Evolutionary conservation across 345 rosid genomes (phyloP), one percentile per base, ranked within the genome.

Genomic region (Kandelia obovata): DNA sequence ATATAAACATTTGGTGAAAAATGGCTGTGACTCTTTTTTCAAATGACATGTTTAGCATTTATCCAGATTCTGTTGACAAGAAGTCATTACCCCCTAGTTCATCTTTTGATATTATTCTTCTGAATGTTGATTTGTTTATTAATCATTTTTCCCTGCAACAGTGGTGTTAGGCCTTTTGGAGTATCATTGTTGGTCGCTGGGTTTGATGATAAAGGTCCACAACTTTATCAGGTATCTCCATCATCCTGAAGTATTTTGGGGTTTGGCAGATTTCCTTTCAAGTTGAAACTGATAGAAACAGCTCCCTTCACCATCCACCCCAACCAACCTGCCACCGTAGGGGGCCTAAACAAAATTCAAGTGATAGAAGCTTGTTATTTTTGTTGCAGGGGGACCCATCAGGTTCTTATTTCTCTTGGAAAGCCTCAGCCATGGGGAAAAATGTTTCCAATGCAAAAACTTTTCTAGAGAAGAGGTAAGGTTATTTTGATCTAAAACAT

Each of bases 401-500:
- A 47, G 97, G 98, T 74, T 93, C 98, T n/a, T 93, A 93, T 79
- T 93, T 93, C 86, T 93, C 98, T 3, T 93, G 98, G 98, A 93
- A 93, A 79, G 98, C 98, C 58, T 93, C 96, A 15, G 97, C 97
- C 58, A 91, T 93, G 98, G 98, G 98, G 59, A 93, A 93, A 71
- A 93, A 93, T 76, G 96, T 93, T 37, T 91, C 96, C 6, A 94
- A 94, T 81, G 97, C 97, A 35, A 94, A 91, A 75, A 87, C 96
- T 55, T 89, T 91, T 79, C 96, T 94, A 65, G 97, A 93, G 83
- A 93, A 93, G 84, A 89, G 98, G 97, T 91, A 62, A 71, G 58
- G 7, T 61, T 52, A 31, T 49, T 20, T 52, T 3, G 35, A 27
- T 52, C 13, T 43, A 1, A 43, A 13, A 43, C 7, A 39, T 43